Base-by-base conservation (phyloP, 768 basidiomycete species). In the Pisolithus sp. region DNA sequence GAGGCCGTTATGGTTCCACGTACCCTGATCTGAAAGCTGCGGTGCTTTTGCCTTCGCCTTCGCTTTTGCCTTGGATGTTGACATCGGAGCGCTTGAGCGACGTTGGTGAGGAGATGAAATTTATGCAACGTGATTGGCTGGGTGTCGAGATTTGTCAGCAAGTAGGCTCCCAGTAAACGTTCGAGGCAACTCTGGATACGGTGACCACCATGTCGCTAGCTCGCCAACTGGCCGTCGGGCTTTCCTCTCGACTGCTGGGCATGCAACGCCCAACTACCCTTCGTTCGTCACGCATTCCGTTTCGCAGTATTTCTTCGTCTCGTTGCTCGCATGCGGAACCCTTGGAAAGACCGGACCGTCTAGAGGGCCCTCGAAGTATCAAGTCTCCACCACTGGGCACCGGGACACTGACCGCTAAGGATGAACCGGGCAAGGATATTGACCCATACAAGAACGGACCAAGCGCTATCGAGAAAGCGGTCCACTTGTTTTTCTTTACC, bases 401-500 rank as follows among this genome's bases (percentile, higher is more conserved):
- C 20, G 70, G 63, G 21, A 61, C 54, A 28, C 61, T 67, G 56
- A 65, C 67, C 38, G 72, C 76, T 6, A 60, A 57, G 26, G 64
- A 70, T 48, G 73, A 73, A 55, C 71, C 77, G 0, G 82, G 75
- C 39, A 78, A 77, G 43, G 75, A 81, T 58, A 62, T 80, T 5
- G 75, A 90, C 61, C 80, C 83, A 40, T 93, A 89, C 75, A 78
- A 79, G 63, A 76, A 73, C 50, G 93, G 93, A 0, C 90, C 88
- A 13, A 86, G 85, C 67, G 93, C 96, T 42, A 76, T 99, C 46
- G 93, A 97, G 77, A 98, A 98, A 71, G 94, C 94, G 45, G 86
- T 90, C 40, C 87, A 93, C 68, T 66, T 96, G 46, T 98, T 98
- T 80, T 98, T 99, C 81, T 93, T 99, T 68, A 97, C 95, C 53